Evolutionary conservation across 2,329 filamentous ascomycete genomes (phyloP).

Genomic region (Fusarium cicatricum): DNA sequence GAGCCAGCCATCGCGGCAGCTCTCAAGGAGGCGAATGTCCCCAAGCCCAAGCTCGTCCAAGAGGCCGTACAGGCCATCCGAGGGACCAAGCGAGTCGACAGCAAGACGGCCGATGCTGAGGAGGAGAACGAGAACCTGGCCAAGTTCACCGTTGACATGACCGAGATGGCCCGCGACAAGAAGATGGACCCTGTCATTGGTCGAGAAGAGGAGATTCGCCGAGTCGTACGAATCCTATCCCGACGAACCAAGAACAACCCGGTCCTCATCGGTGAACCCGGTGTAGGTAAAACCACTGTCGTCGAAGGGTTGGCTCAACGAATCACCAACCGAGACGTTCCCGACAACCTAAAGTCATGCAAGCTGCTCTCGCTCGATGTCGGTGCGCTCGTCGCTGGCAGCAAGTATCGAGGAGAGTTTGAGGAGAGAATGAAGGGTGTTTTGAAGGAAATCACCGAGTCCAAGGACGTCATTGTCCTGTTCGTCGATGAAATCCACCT

Average conservation of each 20-base stretch:
- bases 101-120: slow-evolving; percentile 93
- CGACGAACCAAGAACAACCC: slow-evolving; percentile 98
- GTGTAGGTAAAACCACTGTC: slow-evolving; percentile 98
- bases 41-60: slow-evolving; percentile 89
- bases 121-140: slow-evolving; percentile 93
- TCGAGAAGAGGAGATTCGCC: slow-evolving; percentile 92
- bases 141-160: slow-evolving; percentile 99
- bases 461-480: slow-evolving; percentile 95
- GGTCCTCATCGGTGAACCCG: slow-evolving; percentile 95
- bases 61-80: slow-evolving; percentile 91
- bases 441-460: slow-evolving; percentile 93
- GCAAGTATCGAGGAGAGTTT: slow-evolving; percentile 98
- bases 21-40: slow-evolving; percentile 87
- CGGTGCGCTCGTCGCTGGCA: slow-evolving; percentile 92
- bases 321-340: slow-evolving; percentile 96
- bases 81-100: slow-evolving; percentile 92
- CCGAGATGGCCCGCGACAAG: slow-evolving; percentile 91
- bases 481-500: slow-evolving; percentile 99
- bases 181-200: slow-evolving; percentile 98
- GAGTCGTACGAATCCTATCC: slow-evolving; percentile 90
- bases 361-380: slow-evolving; percentile 95
- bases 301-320: slow-evolving; percentile 95
- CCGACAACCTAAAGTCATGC: slow-evolving; percentile 93
- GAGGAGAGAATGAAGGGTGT: slow-evolving; percentile 99
- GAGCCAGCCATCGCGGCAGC: slow-evolving; percentile 77